Evolutionary conservation across 2,329 filamentous ascomycete genomes (phyloP), one percentile per base, ranked within the genome.

Genomic region (Ampelomyces quisqualis): DNA sequence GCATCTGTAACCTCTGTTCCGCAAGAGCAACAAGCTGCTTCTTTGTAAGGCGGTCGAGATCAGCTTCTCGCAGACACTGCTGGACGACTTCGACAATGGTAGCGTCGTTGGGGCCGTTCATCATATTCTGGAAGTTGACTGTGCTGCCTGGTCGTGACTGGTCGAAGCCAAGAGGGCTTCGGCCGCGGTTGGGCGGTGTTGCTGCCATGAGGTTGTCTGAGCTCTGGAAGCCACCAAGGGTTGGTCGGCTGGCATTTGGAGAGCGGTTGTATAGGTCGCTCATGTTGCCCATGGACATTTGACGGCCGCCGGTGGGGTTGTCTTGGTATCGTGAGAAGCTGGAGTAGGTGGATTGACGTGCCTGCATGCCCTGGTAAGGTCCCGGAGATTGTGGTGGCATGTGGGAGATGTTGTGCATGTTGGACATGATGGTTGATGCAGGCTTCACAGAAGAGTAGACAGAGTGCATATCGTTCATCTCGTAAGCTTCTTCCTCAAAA

Each of bases 391-490:
- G 63, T 8, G 90, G 90, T 8, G 90, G 87, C 79, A 93, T 88
- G 70, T 86, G 91, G 2, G 84, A 76, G 49, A 70, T 69, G 49
- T 81, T 82, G 14, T 81, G 85, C 72, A 95, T 88, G 39, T 89
- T 90, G 10, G 88, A 89, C 44, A 95, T 77, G 51, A 97, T 85
- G 2, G 90, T 96, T 6, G 89, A 85, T 4, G 89, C 78, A 68
- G 90, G 75, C 78, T 91, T 85, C 45, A 90, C 88, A 1, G 90
- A 95, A 4, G 90, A 96, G 75, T 97, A 97, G 45, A 94, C 84
- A 1, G 90, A 95, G 67, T 89, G 90, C 78, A 97, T 95, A 68
- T 98, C 93, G 65, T 98, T 94, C 85, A 97, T 90, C 71, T 98
- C 93, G 61, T 90, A 95, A n/a, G 71, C 74, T 49, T 85, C 82